A percentile compares a stretch with the other conserved stretches of the same genome.
These are phyloP conservation scores for Talaromyces sp. DNA, from an alignment of 2,329 filamentous ascomycete species.

Conservation along the genomic window DNA sequence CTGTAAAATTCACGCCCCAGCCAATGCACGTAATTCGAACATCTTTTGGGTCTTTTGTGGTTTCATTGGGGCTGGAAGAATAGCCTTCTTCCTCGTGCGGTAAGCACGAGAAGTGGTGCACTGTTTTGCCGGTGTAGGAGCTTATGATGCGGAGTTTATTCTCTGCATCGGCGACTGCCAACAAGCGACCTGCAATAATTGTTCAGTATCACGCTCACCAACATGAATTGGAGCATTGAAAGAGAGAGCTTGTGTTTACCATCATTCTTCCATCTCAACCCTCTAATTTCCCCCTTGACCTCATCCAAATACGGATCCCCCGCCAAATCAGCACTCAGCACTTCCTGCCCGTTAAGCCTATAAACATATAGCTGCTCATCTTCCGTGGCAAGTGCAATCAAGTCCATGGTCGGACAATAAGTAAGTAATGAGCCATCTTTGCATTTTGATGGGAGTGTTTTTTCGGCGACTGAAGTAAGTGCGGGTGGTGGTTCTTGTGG, in stretches of 20 bases:
- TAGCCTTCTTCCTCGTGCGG: slow-evolving; percentile 13
- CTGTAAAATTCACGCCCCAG: slow-evolving; percentile 56
- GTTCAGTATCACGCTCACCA: no score
- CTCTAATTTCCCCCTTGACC: slow-evolving; percentile 38
- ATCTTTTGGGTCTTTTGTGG: slow-evolving; percentile 2
- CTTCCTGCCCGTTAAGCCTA: slow-evolving; percentile 70
- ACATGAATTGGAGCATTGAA: no score
- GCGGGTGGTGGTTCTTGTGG: slow-evolving; percentile 20
- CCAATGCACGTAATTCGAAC: slow-evolving; percentile 47
- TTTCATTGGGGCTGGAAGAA: background rate
- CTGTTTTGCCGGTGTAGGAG: slow-evolving; percentile 74
- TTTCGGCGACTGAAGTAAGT: slow-evolving; percentile 40
- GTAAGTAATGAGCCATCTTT: slow-evolving; percentile 52
- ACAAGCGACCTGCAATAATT: slow-evolving; percentile 52
- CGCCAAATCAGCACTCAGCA: slow-evolving; percentile 51
- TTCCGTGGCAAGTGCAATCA: slow-evolving; percentile 68
- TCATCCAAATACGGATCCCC: slow-evolving; percentile 39
- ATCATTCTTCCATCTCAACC: slow-evolving; percentile 64
- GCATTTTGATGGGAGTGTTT: slow-evolving; percentile 41
- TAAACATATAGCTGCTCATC: slow-evolving; percentile 71
- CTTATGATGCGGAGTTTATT: slow-evolving; percentile 73
- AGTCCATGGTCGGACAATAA: slow-evolving; percentile 81
- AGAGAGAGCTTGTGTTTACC: slow-evolving; percentile 35
- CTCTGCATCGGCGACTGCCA: slow-evolving; percentile 82
- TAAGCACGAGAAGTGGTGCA: slow-evolving; percentile 61